Conservation (phyloP, 306 rosid genomes). For the Vigna hirtella region DNA sequence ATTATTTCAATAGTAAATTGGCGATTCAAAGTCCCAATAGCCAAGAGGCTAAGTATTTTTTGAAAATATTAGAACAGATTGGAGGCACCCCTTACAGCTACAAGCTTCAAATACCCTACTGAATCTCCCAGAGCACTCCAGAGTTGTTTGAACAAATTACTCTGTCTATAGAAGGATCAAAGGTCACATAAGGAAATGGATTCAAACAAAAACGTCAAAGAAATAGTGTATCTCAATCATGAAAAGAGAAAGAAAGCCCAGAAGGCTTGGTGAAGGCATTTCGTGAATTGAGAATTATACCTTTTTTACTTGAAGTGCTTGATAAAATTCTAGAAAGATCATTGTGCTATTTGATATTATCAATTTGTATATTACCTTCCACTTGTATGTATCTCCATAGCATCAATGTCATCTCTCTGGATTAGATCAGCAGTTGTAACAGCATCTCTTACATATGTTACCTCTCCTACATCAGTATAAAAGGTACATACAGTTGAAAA, state of each 20-base stretch:
- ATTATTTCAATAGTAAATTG: slow-evolving; percentile 17
- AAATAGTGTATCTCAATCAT: slow-evolving; percentile 18
- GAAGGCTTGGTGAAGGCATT: slow-evolving; percentile 15
- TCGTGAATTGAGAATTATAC: slow-evolving; percentile 18
- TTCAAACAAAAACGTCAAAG: slow-evolving; percentile 15
- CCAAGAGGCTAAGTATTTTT: slow-evolving; percentile 20
- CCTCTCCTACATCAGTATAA: slow-evolving; percentile 57
- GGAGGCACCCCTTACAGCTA: slow-evolving; percentile 68
- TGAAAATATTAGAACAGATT: slow-evolving; percentile 4
- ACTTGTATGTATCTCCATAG: slow-evolving; percentile 89
- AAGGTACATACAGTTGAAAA: slow-evolving; percentile 23
- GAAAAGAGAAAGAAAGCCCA: slow-evolving; percentile 7
- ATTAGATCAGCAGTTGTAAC: slow-evolving; percentile 68
- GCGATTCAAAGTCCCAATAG: slow-evolving; percentile 23
- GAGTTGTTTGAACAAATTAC: slow-evolving; percentile 63
- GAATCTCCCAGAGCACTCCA: slow-evolving; percentile 83
- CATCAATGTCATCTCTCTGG: slow-evolving; percentile 73
- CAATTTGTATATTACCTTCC: slow-evolving; percentile 67
- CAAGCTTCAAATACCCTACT: slow-evolving; percentile 57
- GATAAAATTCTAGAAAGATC: slow-evolving; percentile 6
- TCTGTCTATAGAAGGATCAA: slow-evolving; percentile 55
- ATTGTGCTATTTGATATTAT: slow-evolving; percentile 13
- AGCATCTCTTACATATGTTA: slow-evolving; percentile 76
- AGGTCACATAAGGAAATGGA: slow-evolving; percentile 35
- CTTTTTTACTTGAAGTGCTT: background rate